These are phyloP conservation scores for Erodium trifolium DNA, from an alignment of 441 rosid genomes.

Conservation along the genomic window DNA sequence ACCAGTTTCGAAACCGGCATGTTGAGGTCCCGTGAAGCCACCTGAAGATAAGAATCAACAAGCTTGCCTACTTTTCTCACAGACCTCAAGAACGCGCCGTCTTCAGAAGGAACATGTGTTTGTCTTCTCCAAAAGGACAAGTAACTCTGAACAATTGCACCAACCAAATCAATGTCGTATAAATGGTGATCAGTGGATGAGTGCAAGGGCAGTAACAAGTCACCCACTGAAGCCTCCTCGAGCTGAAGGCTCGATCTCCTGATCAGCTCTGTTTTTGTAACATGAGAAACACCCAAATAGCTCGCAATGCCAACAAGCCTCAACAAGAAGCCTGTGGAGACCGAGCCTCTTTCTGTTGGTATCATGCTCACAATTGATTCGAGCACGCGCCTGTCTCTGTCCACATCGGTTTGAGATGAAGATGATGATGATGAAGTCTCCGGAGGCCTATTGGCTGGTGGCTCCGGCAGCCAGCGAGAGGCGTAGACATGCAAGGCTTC, in stretches of 20 bases:
- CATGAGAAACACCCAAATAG: slow-evolving; percentile 54
- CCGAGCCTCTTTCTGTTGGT: slow-evolving; percentile 85
- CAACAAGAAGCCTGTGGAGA: slow-evolving; percentile 69
- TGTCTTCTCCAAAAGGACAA: slow-evolving; percentile 65
- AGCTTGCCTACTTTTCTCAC: slow-evolving; percentile 64
- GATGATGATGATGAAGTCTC: slow-evolving; percentile 28
- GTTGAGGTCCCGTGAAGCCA: slow-evolving; percentile 56
- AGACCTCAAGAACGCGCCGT: slow-evolving; percentile 36
- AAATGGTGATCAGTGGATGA: slow-evolving; percentile 35
- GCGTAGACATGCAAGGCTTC: slow-evolving; percentile 95
- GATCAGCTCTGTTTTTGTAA: slow-evolving; percentile 61
- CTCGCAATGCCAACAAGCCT: slow-evolving; percentile 70
- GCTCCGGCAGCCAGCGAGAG: slow-evolving; percentile 77
- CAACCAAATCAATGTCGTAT: slow-evolving; percentile 66
- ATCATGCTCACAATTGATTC: slow-evolving; percentile 74
- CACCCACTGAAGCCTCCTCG: slow-evolving; percentile 60
- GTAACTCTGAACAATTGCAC: slow-evolving; percentile 57
- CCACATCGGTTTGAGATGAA: slow-evolving; percentile 30
- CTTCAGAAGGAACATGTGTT: slow-evolving; percentile 36
- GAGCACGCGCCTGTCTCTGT: slow-evolving; percentile 47
- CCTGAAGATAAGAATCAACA: slow-evolving; percentile 68
- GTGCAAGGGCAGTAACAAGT: slow-evolving; percentile 55
- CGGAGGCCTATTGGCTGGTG: slow-evolving; percentile 34
- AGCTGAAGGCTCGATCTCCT: slow-evolving; percentile 68
- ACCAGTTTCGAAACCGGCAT: slow-evolving; percentile 48